Evolutionary conservation across 257 asterid genomes (phyloP).

Genomic region (Solanum piurae): DNA sequence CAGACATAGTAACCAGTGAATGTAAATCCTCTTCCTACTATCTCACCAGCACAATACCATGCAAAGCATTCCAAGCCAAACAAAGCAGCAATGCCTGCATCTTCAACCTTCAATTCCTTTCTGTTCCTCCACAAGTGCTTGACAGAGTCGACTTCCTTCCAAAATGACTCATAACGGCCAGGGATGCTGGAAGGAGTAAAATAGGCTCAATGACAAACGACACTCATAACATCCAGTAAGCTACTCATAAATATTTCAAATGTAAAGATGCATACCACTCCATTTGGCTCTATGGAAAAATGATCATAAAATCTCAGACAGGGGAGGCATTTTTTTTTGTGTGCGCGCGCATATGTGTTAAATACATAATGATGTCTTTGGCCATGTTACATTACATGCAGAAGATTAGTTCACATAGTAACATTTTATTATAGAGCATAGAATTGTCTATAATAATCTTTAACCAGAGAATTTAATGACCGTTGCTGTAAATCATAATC

Average conservation of each 20-base stretch:
- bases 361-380: neutral
- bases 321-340: neutral
- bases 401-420: neutral
- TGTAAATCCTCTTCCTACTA: constrained; percentile 84
- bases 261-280: neutral
- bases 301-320: neutral
- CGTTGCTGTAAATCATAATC: neutral
- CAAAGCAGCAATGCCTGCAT: constrained; percentile 81
- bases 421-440: neutral
- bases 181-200: constrained; percentile 57
- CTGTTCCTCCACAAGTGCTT: constrained; percentile 79
- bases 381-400: neutral
- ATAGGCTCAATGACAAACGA: neutral
- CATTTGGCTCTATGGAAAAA: neutral
- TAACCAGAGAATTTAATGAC: neutral
- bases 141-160: constrained; percentile 78
- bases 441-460: neutral
- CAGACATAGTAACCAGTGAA: constrained; percentile 86
- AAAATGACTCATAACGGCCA: constrained; percentile 57
- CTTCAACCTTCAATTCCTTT: constrained; percentile 73
- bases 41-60: constrained; percentile 98
- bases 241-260: neutral
- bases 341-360: neutral
- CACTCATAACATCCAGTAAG: neutral
- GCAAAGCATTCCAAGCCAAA: constrained; percentile 89